Conservation (phyloP, 139 green algal species). For the Medakamo hakoo region DNA sequence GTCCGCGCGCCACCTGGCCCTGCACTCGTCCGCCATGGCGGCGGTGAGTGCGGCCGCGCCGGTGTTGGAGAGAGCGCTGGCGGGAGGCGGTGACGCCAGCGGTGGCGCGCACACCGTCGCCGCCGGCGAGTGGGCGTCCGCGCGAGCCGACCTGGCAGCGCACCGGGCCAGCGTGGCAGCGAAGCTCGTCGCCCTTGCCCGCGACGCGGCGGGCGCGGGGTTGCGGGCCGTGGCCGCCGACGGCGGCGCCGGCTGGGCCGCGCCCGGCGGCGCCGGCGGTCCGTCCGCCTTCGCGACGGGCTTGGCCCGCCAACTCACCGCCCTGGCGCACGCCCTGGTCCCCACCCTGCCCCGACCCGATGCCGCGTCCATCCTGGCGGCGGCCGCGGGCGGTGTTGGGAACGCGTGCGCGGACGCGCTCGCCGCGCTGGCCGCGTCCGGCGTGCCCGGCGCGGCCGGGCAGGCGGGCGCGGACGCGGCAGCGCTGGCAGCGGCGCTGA, state of each 20-base stretch:
- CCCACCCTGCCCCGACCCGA: not conserved
- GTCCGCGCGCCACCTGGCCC: not conserved
- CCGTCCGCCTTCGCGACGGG: not conserved
- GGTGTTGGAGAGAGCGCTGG: not conserved
- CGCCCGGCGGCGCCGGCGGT: too few species aligned
- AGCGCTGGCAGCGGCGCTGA: not conserved
- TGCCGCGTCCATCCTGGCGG: not conserved
- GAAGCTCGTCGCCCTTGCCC: not conserved
- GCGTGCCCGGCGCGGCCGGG: too few species aligned
- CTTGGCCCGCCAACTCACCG: not conserved
- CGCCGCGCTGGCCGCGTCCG: too few species aligned
- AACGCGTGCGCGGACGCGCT: not conserved
- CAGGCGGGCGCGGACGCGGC: not conserved
- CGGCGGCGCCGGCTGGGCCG: too few species aligned
- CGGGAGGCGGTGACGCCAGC: not conserved
- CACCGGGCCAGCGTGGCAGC: not conserved
- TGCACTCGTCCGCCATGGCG: not conserved
- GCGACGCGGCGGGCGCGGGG: not conserved
- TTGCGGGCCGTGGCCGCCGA: not conserved
- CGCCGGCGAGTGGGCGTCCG: not conserved
- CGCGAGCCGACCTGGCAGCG: not conserved
- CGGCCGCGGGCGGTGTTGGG: not conserved
- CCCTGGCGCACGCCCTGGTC: not conserved
- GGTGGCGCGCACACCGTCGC: not conserved
- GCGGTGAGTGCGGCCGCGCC: not conserved